phyloP scores from a whole-genome alignment of 2,329 filamentous ascomycete genomes.

The Penicillium brasilianum region DNA sequence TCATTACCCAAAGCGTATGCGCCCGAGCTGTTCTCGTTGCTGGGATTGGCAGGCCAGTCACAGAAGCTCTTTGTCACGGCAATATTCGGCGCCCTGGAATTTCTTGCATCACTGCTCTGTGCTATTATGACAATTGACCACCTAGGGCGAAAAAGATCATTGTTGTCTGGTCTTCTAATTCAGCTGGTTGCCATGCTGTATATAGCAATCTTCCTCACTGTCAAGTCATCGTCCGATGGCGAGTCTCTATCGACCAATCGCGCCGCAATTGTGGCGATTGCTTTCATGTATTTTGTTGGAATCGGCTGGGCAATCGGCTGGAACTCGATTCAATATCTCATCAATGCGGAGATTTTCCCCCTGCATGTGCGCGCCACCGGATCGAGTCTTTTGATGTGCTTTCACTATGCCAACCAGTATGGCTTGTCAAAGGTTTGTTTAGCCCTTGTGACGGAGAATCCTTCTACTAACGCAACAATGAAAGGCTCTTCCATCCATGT shows the following conservation, averaged over 20 bases:
- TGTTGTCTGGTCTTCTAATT: constrained; percentile 55
- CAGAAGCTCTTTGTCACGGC: constrained; percentile 74
- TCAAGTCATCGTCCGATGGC: not conserved
- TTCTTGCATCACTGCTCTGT: constrained; percentile 67
- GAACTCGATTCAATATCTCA: constrained; percentile 53
- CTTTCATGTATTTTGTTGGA: constrained; percentile 52
- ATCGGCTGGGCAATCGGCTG: constrained; percentile 55
- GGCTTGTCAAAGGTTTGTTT: constrained; percentile 15
- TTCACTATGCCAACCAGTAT: constrained; percentile 49
- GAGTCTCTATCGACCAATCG: constrained; percentile 9
- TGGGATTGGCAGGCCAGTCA: constrained; percentile 69
- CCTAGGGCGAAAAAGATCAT: constrained; percentile 68
- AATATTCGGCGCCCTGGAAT: constrained; percentile 75
- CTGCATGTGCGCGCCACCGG: constrained; percentile 49
- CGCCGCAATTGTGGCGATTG: constrained; percentile 44
- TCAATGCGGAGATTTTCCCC: constrained; percentile 54
- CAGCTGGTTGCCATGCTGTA: constrained; percentile 61
- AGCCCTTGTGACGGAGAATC: not conserved
- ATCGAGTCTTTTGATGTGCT: constrained; percentile 51
- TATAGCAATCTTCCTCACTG: constrained; percentile 56
- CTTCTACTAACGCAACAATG: not conserved
- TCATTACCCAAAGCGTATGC: constrained; percentile 58
- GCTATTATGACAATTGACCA: constrained; percentile 77
- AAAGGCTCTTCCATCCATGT: constrained; percentile 26
- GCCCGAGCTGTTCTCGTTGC: constrained; percentile 70